Conservation (phyloP, 73 alveolate genomes). For the Paramecium caudatum region DNA sequence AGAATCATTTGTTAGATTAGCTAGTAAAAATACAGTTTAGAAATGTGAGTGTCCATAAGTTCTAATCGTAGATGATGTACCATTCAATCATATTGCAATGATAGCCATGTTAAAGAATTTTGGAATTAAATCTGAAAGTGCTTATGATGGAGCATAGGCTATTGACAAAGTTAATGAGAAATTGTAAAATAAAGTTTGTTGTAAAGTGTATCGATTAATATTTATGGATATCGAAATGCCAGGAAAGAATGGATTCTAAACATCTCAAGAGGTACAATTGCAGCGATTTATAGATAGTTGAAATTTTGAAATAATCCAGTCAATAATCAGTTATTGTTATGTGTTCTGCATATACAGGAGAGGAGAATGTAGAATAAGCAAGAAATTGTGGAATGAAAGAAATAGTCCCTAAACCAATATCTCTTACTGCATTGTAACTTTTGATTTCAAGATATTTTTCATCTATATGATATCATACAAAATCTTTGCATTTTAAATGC, state of each 20-base stretch:
- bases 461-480: background rate
- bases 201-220: background rate
- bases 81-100: slow-evolving; percentile 58
- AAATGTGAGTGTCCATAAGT: slow-evolving; percentile 39
- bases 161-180: slow-evolving; percentile 17
- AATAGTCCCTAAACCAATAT: slow-evolving; percentile 5
- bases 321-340: background rate
- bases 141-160: slow-evolving; percentile 55
- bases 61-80: slow-evolving; percentile 57
- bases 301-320: background rate
- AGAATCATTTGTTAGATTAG: background rate
- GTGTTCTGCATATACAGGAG: slow-evolving; percentile 48
- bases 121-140: background rate
- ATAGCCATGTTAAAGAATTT: background rate
- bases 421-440: background rate
- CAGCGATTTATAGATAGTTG: slow-evolving; percentile 17
- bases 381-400: slow-evolving; percentile 51
- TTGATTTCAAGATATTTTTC: background rate
- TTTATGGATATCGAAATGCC: slow-evolving; percentile 68
- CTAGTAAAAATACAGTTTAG: background rate
- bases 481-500: background rate
- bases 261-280: slow-evolving; percentile 16
- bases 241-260: slow-evolving; percentile 41
- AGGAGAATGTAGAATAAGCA: background rate
- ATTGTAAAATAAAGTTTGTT: background rate